Evolutionary conservation across 1,284 basidiomycete species (phyloP), one percentile per base, ranked within the genome.

Genomic region (Naganishia liquefaciens): DNA sequence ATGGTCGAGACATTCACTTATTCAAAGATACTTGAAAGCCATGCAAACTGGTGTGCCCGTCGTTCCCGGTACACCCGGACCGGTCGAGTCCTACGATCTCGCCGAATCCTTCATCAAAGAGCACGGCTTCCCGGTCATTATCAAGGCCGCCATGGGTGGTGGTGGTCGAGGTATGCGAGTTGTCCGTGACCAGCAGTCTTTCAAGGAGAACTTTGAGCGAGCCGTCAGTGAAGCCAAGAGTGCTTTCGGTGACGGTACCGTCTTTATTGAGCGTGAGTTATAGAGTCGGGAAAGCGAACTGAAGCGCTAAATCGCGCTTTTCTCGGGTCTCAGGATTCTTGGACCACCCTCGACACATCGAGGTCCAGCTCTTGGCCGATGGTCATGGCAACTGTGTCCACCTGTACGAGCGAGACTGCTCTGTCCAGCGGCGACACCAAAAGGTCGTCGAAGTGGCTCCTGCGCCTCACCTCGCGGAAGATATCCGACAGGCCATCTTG

Each of bases 381-480:
- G 86, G 84, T 4, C 80, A 87, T 67, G 95, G 95, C 62, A 96
- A 97, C 83, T 90, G 90, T 43, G 91, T 99, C 69, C 94, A 98
- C 79, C 85, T 99, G 42, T 98, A 96, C 73, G 95, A 98, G 80
- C 92, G 95, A 78, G 95, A 99, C 79, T 99, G 95, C 79, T 98
- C 95, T 30, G 95, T 99, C 30, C 95, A 99, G 80, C 85, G 95
- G 71, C 86, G 95, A 68, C 94, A 99, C 81, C 95, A 99, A 79
- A 98, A 99, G 80, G 94, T 99, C 69, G 96, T 99, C 69, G 96
- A 99, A 80, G 93, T 98, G 54, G 96, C 96, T 0, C 96, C 96
- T 39, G 95, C 96, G 25, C 92, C 89, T 53, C 91, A 96, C 78
- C 86, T 99, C 60, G 87, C 90, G 51, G 93, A 98, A 70, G 88